Evolutionary conservation across 805 yeast genomes (phyloP), one percentile per base, ranked within the genome.

Genomic region (Pichia nakasei): DNA sequence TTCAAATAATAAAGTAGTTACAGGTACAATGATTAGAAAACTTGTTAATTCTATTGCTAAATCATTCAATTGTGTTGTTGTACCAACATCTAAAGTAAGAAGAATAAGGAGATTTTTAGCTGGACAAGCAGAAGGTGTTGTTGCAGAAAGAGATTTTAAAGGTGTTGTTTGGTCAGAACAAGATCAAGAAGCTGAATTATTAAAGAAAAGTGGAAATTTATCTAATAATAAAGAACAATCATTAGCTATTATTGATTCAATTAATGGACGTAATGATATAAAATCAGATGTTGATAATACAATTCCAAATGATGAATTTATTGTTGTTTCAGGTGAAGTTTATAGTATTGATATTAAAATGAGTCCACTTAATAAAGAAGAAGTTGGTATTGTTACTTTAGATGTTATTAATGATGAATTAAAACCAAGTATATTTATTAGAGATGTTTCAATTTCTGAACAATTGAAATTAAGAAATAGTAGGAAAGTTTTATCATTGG

Each of bases 11-110:
- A 59, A 56, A 32, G 50, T 50, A 15, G 78, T 91, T 35, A 78
- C 81, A 32, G 96, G 97, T 42, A 57, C 71, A 18, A 61, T 75
- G 50, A 78, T 93, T 48, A 79, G 96, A 62, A 60, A 68, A 20
- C 66, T 87, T 38, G 97, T 88, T 22, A 94, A 93, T 57, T 72
- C 80, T n/a, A 73, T 93, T 56, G 97, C 96, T n/a, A 74, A 73
- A 46, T 70, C 82, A 1, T 93, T 80, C 67, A 78, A 83, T 60
- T 87, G 96, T 69, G 71, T 72, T 46, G 87, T 93, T 43, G 87
- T 85, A 32, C 97, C 97, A 26, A 95, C 96, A 0, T 85, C 96
- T 20, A 81, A 86, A 61, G 85, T 93, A 36, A 82, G 98, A 67
- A 77, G 96, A 63, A 74, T 89, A 46, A 78, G 96, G 69, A 78